A percentile compares a stretch with the other conserved stretches of the same genome.
Conservation (phyloP, 108 stramenopile genomes). For the Skeletonema grethae region DNA sequence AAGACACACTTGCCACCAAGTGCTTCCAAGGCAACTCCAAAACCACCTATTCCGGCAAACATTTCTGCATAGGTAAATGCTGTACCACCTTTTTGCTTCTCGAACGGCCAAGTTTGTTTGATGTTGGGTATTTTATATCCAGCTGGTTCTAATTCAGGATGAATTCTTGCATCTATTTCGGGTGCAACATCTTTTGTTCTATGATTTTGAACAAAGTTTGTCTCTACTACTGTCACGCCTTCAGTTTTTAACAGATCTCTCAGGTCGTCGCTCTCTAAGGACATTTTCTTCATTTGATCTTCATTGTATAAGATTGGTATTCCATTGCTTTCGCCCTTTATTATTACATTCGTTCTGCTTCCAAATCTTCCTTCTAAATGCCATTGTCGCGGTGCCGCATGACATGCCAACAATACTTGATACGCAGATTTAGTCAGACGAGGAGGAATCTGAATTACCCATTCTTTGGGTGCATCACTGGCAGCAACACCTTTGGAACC, state of each 20-base stretch:
- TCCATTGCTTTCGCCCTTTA: slow-evolving; percentile 25
- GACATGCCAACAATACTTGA: slow-evolving; percentile 40
- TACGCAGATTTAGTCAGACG: slow-evolving; percentile 67
- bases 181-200: slow-evolving; percentile 26
- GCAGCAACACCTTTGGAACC: slow-evolving; percentile 22
- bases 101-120: slow-evolving; percentile 10
- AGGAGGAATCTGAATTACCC: slow-evolving; percentile 62
- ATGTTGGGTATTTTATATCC: slow-evolving; percentile 24
- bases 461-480: slow-evolving; percentile 25
- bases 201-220: slow-evolving; percentile 40
- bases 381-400: slow-evolving; percentile 60
- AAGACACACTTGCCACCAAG: slow-evolving; percentile 81
- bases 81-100: slow-evolving; percentile 4
- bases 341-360: slow-evolving; percentile 58
- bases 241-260: slow-evolving; percentile 41
- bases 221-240: slow-evolving; percentile 47
- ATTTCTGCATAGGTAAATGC: slow-evolving; percentile 76
- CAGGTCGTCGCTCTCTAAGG: slow-evolving; percentile 15
- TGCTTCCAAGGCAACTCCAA: slow-evolving; percentile 78
- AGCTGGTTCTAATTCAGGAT: slow-evolving; percentile 34
- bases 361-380: slow-evolving; percentile 82
- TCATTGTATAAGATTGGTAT: slow-evolving; percentile 39
- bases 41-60: slow-evolving; percentile 85
- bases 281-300: slow-evolving; percentile 13
- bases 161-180: slow-evolving; percentile 38